These are phyloP conservation scores for Stagonosporopsis cucurbitacearum DNA, from an alignment of 2,329 filamentous ascomycete species.

Conservation along the genomic window DNA sequence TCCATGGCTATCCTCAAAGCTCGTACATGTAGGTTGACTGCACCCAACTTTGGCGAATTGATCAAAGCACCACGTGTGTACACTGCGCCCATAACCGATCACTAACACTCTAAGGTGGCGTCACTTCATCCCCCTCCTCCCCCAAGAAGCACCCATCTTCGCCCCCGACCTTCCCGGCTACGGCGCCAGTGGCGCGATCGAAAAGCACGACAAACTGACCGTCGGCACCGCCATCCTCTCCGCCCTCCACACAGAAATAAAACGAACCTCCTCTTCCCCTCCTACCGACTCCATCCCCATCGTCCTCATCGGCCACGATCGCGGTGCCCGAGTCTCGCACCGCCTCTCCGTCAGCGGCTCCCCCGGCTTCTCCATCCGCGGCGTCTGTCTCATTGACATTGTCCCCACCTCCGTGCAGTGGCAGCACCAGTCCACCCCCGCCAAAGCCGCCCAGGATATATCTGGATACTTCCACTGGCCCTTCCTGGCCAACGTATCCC, in stretches of 20 bases:
- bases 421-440: slow-evolving; percentile 49
- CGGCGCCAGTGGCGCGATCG: slow-evolving; percentile 35
- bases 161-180: slow-evolving; percentile 44
- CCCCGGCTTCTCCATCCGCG: slow-evolving; percentile 48
- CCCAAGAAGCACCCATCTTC: slow-evolving; percentile 36
- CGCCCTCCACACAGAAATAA: slow-evolving; percentile 33
- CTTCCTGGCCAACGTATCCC: slow-evolving; percentile 60
- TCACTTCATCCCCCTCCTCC: slow-evolving; percentile 41
- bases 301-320: slow-evolving; percentile 62
- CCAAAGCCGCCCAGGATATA: slow-evolving; percentile 51
- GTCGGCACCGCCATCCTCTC: slow-evolving; percentile 35
- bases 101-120: slow-evolving; percentile 33
- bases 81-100: not conserved
- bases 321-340: slow-evolving; percentile 63
- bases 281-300: slow-evolving; percentile 24
- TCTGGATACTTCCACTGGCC: slow-evolving; percentile 65
- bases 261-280: slow-evolving; percentile 21
- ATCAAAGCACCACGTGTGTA: not conserved
- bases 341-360: slow-evolving; percentile 60
- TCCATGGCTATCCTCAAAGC: slow-evolving; percentile 46
- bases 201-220: slow-evolving; percentile 38
- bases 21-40: slow-evolving; percentile 33
- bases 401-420: slow-evolving; percentile 63
- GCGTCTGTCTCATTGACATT: slow-evolving; percentile 41
- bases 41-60: not conserved